phyloP scores from a whole-genome alignment of 345 rosid genomes.

The Laguncularia racemosa region DNA sequence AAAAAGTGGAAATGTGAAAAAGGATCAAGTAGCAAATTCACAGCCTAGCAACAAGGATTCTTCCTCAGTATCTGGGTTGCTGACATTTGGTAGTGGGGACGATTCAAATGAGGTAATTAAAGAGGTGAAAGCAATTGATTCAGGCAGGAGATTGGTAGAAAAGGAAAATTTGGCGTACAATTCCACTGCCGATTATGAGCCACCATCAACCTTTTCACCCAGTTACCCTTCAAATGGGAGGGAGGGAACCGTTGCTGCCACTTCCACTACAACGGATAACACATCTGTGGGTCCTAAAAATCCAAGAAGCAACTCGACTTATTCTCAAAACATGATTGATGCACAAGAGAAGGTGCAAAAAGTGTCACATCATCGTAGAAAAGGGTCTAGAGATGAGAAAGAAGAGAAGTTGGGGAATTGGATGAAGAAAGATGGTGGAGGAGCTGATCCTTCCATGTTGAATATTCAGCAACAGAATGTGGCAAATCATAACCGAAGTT shows the following conservation, averaged over 20 bases:
- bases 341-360: slow-evolving; percentile 72
- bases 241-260: slow-evolving; percentile 48
- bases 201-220: slow-evolving; percentile 35
- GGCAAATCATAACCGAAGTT: slow-evolving; percentile 30
- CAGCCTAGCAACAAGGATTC: slow-evolving; percentile 46
- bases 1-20: slow-evolving; percentile 71
- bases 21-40: slow-evolving; percentile 55
- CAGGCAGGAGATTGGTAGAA: slow-evolving; percentile 51
- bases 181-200: slow-evolving; percentile 39
- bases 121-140: slow-evolving; percentile 45
- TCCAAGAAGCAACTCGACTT: slow-evolving; percentile 36
- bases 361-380: slow-evolving; percentile 77
- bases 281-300: slow-evolving; percentile 39
- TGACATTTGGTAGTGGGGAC: slow-evolving; percentile 36
- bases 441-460: slow-evolving; percentile 38
- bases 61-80: slow-evolving; percentile 35
- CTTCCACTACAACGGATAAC: slow-evolving; percentile 43
- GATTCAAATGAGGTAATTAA: slow-evolving; percentile 46
- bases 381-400: slow-evolving; percentile 71
- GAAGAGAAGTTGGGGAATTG: slow-evolving; percentile 46
- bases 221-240: slow-evolving; percentile 33
- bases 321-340: slow-evolving; percentile 45
- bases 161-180: slow-evolving; percentile 43
- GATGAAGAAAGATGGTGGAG: slow-evolving; percentile 45
- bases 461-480: slow-evolving; percentile 34